These are phyloP conservation scores for Jacaranda copaia DNA, from an alignment of 257 asterid genomes.

Conservation along the genomic window DNA sequence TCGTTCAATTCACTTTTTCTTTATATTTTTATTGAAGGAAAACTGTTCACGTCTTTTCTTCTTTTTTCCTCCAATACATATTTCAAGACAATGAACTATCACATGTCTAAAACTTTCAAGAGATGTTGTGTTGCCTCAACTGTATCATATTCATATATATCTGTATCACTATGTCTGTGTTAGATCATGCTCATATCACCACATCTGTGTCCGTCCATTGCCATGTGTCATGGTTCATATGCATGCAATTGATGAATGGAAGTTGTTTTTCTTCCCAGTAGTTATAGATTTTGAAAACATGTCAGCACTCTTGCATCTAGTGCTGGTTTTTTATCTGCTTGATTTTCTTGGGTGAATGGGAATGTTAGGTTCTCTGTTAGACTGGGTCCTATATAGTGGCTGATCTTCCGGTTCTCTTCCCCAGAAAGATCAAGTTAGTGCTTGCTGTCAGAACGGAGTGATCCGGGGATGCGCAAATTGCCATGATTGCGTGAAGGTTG, in stretches of 20 bases:
- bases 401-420: constrained; percentile 34
- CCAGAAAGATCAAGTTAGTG: constrained; percentile 54
- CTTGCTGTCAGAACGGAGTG: constrained; percentile 76
- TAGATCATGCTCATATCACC: too few relatives aligned
- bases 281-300: neutral
- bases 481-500: constrained; percentile 65
- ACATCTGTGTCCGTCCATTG: too few relatives aligned
- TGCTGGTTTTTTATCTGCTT: constrained; percentile 3
- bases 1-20: too few relatives aligned
- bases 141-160: too few relatives aligned
- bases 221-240: too few relatives aligned
- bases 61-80: too few relatives aligned
- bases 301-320: constrained; percentile 22
- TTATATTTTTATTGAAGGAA: too few relatives aligned
- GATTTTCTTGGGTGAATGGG: neutral
- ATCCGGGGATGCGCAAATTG: constrained; percentile 74
- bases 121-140: too few relatives aligned
- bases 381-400: constrained; percentile 31
- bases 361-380: constrained; percentile 26
- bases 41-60: too few relatives aligned
- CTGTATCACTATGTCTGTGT: too few relatives aligned
- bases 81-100: too few relatives aligned
- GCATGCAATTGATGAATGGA: constrained; percentile 13
- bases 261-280: constrained; percentile 25
- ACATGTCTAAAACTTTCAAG: too few relatives aligned